These are phyloP conservation scores for Skeletonema grethae DNA, from an alignment of 108 stramenopile genomes.

Conservation along the genomic window DNA sequence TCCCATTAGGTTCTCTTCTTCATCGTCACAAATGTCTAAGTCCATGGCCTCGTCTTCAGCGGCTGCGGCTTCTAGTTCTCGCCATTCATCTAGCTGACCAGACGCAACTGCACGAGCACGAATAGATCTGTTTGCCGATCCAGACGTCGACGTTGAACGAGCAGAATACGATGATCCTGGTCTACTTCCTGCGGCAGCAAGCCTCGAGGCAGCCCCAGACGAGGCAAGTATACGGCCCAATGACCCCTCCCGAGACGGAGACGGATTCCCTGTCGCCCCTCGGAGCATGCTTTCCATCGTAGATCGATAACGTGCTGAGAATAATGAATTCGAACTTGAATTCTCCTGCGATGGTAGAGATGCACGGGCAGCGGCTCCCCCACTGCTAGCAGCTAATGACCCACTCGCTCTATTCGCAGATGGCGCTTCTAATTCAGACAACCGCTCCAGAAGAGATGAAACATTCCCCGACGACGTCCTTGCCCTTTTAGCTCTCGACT, in stretches of 20 bases:
- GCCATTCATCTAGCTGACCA: constrained; percentile 23
- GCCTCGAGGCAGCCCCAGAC: neutral
- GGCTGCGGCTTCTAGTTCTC: constrained; percentile 17
- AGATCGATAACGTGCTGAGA: constrained; percentile 16
- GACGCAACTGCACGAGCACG: constrained; percentile 16
- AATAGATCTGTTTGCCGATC: constrained; percentile 16
- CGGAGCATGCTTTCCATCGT: constrained; percentile 29
- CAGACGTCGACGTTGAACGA: constrained; percentile 6
- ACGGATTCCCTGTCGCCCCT: neutral
- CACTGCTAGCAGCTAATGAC: neutral
- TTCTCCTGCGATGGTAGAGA: constrained; percentile 7
- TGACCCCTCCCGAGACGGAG: constrained; percentile 2
- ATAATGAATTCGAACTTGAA: constrained; percentile 6
- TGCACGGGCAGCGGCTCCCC: neutral
- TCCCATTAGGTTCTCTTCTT: constrained; percentile 42
- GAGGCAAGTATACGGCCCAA: constrained; percentile 8
- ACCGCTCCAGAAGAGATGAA: constrained; percentile 29
- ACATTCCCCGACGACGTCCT: constrained; percentile 13
- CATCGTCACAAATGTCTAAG: constrained; percentile 36
- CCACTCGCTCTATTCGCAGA: neutral
- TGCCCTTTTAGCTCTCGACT: constrained; percentile 9
- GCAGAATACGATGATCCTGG: neutral
- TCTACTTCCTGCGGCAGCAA: neutral
- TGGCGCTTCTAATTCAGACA: constrained; percentile 15
- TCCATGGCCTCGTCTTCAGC: constrained; percentile 48